Conservation (phyloP, 2,329 filamentous ascomycete species). For the Aspergillus sp. region DNA sequence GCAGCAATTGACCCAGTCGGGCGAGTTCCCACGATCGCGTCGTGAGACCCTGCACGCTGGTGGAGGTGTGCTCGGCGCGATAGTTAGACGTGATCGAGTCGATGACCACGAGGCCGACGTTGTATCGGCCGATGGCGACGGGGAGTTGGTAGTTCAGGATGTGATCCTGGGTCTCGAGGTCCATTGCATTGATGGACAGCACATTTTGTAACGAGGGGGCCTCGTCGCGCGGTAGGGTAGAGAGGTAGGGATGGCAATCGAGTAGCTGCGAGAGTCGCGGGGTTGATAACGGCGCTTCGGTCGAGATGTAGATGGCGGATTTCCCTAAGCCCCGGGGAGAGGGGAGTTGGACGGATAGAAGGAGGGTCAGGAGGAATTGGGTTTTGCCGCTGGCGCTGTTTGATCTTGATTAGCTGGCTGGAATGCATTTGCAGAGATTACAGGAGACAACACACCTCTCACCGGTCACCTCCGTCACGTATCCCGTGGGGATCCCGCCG, state of each 20-base stretch:
- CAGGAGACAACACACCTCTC: constrained; percentile 62
- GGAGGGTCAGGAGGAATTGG: constrained; percentile 81
- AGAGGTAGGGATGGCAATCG: constrained; percentile 61
- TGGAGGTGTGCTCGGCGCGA: constrained; percentile 68
- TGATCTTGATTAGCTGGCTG: not conserved
- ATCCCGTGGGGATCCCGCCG: constrained; percentile 78
- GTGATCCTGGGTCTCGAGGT: constrained; percentile 93
- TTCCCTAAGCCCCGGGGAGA: constrained; percentile 68
- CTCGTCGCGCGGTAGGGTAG: constrained; percentile 36
- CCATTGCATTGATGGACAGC: constrained; percentile 77
- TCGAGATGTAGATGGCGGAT: constrained; percentile 89
- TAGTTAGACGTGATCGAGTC: constrained; percentile 97
- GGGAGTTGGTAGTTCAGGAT: constrained; percentile 92
- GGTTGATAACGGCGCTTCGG: constrained; percentile 82
- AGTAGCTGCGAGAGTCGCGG: constrained; percentile 79
- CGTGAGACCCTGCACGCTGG: constrained; percentile 59
- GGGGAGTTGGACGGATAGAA: constrained; percentile 81
- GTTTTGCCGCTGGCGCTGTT: constrained; percentile 85
- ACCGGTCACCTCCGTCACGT: constrained; percentile 84
- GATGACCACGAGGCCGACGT: constrained; percentile 78
- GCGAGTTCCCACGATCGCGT: constrained; percentile 74
- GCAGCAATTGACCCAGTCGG: constrained; percentile 70
- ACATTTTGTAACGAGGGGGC: constrained; percentile 72
- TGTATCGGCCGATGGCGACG: constrained; percentile 72
- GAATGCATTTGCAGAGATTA: not conserved